Percentiles rank a stretch among this genome's conserved stretches.
Evolutionary conservation across 2,329 filamentous ascomycete genomes (phyloP).

Genomic region (Diaporthe sp.): DNA sequence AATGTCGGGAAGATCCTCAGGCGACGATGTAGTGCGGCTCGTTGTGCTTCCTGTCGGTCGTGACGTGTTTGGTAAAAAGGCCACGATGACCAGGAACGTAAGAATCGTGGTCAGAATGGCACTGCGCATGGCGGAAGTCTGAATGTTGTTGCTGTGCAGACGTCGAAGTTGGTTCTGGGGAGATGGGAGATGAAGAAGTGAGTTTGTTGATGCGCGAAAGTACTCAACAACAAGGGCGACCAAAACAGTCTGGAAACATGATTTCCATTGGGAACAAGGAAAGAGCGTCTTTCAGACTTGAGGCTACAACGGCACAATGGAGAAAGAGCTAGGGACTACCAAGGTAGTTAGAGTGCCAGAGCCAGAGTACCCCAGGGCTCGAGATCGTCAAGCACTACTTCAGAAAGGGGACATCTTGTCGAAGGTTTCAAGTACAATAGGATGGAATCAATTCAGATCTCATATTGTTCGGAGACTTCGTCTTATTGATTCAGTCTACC

Average conservation of each 20-base stretch:
- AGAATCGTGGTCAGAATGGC: background rate
- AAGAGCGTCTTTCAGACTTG: background rate
- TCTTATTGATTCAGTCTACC: background rate
- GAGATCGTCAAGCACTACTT: background rate
- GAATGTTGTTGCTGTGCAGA: background rate
- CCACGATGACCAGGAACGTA: background rate
- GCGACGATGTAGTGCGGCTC: background rate
- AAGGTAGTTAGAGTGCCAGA: background rate
- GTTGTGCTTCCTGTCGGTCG: too few relatives aligned
- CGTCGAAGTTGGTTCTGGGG: background rate
- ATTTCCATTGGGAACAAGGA: background rate
- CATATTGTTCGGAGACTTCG: background rate
- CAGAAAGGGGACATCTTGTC: too few relatives aligned
- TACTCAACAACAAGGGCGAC: background rate
- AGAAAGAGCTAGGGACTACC: background rate
- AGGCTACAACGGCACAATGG: background rate
- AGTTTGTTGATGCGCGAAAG: background rate
- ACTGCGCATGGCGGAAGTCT: background rate
- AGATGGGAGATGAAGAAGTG: background rate
- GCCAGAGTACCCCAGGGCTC: background rate
- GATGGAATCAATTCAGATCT: too few relatives aligned
- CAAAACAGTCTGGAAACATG: background rate
- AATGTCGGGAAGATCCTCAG: constrained; percentile 15
- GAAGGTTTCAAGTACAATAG: too few relatives aligned
- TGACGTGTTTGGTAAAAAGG: background rate